These are phyloP conservation scores for Boeremia exigua DNA, from an alignment of 2,329 filamentous ascomycete species.

Conservation along the genomic window DNA sequence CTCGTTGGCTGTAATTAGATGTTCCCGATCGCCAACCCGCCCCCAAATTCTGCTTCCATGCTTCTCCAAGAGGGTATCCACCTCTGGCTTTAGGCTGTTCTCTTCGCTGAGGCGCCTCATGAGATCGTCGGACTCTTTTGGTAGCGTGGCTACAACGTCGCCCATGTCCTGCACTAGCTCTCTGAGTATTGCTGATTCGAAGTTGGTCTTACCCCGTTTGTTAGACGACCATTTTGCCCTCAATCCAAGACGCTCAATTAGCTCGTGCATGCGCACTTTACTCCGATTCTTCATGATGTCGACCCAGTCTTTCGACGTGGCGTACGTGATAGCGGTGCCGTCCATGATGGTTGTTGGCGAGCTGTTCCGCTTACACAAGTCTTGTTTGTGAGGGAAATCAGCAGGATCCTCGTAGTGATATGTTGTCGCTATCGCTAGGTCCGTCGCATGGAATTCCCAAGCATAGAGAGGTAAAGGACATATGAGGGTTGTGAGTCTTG, in stretches of 20 bases:
- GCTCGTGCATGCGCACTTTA: slow-evolving; percentile 45
- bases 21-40: slow-evolving; percentile 37
- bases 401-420: background rate
- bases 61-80: slow-evolving; percentile 39
- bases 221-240: slow-evolving; percentile 48
- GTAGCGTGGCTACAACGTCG: slow-evolving; percentile 39
- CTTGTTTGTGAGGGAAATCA: background rate
- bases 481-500: background rate
- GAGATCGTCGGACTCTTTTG: slow-evolving; percentile 43
- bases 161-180: slow-evolving; percentile 45
- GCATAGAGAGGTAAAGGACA: slow-evolving; percentile 5
- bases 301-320: slow-evolving; percentile 44
- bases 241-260: slow-evolving; percentile 45
- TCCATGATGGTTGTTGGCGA: slow-evolving; percentile 27
- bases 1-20: slow-evolving; percentile 42
- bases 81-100: slow-evolving; percentile 37
- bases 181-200: slow-evolving; percentile 43
- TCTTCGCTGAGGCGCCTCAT: slow-evolving; percentile 37
- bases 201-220: slow-evolving; percentile 47
- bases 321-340: slow-evolving; percentile 36
- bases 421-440: background rate
- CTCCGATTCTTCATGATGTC: slow-evolving; percentile 47
- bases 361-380: slow-evolving; percentile 11
- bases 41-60: slow-evolving; percentile 45
- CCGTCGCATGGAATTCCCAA: slow-evolving; percentile 2